phyloP scores from a whole-genome alignment of 352 stramenopile species.

The Phytophthora megakarya region DNA sequence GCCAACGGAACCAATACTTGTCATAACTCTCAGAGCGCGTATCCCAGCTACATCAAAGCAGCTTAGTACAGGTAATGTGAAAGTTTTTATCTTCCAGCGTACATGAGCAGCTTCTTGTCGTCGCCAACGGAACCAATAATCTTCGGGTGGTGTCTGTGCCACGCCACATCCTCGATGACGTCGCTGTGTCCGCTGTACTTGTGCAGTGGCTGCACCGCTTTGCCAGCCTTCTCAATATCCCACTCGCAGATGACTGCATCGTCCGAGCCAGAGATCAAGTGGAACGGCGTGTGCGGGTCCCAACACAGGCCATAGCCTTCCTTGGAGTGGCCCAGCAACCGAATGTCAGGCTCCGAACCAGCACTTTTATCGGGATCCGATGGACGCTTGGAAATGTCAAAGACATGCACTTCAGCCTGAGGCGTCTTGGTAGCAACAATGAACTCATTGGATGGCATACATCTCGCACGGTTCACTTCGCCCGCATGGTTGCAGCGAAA shows the following conservation, averaged over 20 bases:
- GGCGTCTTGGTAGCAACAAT: slow-evolving; percentile 97
- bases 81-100: slow-evolving; percentile 8
- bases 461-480: slow-evolving; percentile 97
- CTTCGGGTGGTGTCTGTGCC: slow-evolving; percentile 94
- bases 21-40: slow-evolving; percentile 75
- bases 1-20: slow-evolving; percentile 94
- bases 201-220: slow-evolving; percentile 80
- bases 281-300: slow-evolving; percentile 87
- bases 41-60: slow-evolving; percentile 56
- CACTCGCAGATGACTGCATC: slow-evolving; percentile 97
- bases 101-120: slow-evolving; percentile 95
- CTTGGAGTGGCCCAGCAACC: slow-evolving; percentile 79
- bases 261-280: slow-evolving; percentile 94
- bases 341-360: slow-evolving; percentile 62
- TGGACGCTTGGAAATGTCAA: slow-evolving; percentile 97
- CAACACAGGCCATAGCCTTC: slow-evolving; percentile 97
- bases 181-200: slow-evolving; percentile 94
- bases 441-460: slow-evolving; percentile 98
- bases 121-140: slow-evolving; percentile 96
- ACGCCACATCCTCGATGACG: slow-evolving; percentile 98
- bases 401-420: slow-evolving; percentile 95
- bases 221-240: slow-evolving; percentile 90
- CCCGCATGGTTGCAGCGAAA: slow-evolving; percentile 98
- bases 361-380: slow-evolving; percentile 85
- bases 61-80: not conserved